Base-by-base conservation (phyloP, 768 basidiomycete species). In the Podaxis sp. region DNA sequence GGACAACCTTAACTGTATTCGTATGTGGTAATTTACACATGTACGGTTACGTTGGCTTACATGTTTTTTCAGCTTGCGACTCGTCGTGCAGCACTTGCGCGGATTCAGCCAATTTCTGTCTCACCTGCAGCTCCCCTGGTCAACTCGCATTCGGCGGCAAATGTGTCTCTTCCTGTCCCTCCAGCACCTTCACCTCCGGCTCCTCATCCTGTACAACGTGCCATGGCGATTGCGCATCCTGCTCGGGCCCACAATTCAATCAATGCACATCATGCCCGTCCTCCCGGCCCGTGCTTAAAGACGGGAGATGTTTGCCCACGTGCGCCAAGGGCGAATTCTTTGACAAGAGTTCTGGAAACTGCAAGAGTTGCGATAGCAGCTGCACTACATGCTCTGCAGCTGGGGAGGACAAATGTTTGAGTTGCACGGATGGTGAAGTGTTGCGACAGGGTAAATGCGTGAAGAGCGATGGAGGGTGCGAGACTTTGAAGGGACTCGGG, bases 181-280 rank as follows among this genome's bases (percentile, higher is more conserved):
- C 87, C 42, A 85, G 84, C 63, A 84, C 87, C 1, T 89, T 94
- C 75, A 75, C 80, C 57, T 82, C 89, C 11, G 44, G 39, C 19
- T 80, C 85, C 33, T 84, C 86, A 24, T 74, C 83, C 28, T 96
- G 94, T 76, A 70, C 86, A 59, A 68, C 87, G 4, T 96, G 95
- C 73, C 93, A 96, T 64, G 86, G 92, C 0, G 95, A 96, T 70
- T 96, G 94, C 69, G 85, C 84, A 15, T 87, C 89, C 1, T 96
- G 95, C 74, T 85, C 86, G 24, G 93, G 92, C n/a, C 68, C 82
- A 22, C 83, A 86, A 0, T 92, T 92, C 76, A 86, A 85, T 70
- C 88, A 94, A 70, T 96, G 94, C 74, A 80, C 86, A 7, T 83
- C 84, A 53, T 95, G 93, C 69, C 80, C 86, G 36, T 68, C 86